Conservation (phyloP, 2,329 filamentous ascomycete genomes). For the Arthrobotrys entomopaga region DNA sequence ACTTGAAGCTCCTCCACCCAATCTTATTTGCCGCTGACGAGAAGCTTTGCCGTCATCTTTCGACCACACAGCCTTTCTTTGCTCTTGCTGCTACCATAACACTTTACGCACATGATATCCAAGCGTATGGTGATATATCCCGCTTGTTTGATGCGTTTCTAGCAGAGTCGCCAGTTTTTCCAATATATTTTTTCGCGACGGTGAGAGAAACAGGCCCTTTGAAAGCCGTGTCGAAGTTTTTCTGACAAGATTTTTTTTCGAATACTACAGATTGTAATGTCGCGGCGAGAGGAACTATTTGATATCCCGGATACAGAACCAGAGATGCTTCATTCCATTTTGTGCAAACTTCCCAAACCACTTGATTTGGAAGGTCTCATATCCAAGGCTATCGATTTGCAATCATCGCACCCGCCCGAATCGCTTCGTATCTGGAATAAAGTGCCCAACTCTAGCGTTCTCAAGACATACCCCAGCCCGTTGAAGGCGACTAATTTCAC, state of each 20-base stretch:
- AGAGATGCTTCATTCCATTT: constrained; percentile 88
- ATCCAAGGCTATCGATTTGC: constrained; percentile 71
- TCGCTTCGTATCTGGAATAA: constrained; percentile 75
- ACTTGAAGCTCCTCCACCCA: constrained; percentile 86
- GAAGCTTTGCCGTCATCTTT: constrained; percentile 77
- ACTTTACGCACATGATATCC: constrained; percentile 95
- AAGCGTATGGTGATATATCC: constrained; percentile 86
- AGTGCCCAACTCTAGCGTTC: constrained; percentile 79
- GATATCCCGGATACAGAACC: constrained; percentile 83
- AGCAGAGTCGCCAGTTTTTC: constrained; percentile 79
- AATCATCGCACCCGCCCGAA: constrained; percentile 75
- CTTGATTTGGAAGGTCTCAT: constrained; percentile 84
- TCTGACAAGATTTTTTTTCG: constrained; percentile 3
- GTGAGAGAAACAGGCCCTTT: constrained; percentile 60
- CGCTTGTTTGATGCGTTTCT: constrained; percentile 92
- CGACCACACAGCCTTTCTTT: constrained; percentile 84
- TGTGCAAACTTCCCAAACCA: constrained; percentile 84
- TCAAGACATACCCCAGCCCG: constrained; percentile 79
- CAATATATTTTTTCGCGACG: constrained; percentile 84
- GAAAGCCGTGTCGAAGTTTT: constrained; percentile 21
- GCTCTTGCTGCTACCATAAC: constrained; percentile 92
- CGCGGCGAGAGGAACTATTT: constrained; percentile 83
- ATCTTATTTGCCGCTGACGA: constrained; percentile 79
- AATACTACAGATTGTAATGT: constrained; percentile 75
- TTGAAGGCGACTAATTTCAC: constrained; percentile 67